These are phyloP conservation scores for Verticillium dahliae DNA, from an alignment of 2,329 filamentous ascomycete genomes.

Conservation along the genomic window DNA sequence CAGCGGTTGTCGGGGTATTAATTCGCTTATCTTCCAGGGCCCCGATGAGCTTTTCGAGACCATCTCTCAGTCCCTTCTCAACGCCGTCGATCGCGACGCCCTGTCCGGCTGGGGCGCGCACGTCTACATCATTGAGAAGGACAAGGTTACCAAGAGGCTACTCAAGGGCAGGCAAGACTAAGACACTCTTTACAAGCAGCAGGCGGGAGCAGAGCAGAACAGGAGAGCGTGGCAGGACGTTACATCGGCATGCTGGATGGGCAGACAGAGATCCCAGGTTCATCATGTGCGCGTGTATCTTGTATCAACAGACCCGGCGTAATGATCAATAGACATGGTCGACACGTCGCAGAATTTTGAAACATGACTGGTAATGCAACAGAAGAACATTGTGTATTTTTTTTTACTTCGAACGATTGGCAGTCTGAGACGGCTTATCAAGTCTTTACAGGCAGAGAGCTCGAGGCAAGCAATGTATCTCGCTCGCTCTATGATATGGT, in stretches of 20 bases:
- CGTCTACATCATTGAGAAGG: constrained; percentile 99
- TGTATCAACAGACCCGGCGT: constrained; percentile 27
- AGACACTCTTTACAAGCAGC: constrained; percentile 9
- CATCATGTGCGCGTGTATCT: constrained; percentile 15
- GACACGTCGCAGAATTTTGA: background rate
- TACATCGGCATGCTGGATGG: background rate
- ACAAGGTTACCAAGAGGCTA: constrained; percentile 98
- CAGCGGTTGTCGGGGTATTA: background rate
- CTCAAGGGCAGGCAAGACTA: constrained; percentile 96
- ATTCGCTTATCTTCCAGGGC: constrained; percentile 40
- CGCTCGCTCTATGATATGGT: constrained; percentile 12
- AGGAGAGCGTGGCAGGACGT: background rate
- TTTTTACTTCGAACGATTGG: constrained; percentile 1
- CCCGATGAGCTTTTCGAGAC: constrained; percentile 98
- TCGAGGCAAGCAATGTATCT: background rate
- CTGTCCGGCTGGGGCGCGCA: constrained; percentile 97
- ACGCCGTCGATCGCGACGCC: constrained; percentile 93
- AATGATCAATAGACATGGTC: constrained; percentile 4
- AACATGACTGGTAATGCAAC: background rate
- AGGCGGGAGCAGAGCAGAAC: background rate
- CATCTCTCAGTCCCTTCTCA: constrained; percentile 90
- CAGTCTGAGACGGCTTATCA: background rate
- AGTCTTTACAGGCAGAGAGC: background rate
- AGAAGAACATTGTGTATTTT: constrained; percentile 5
- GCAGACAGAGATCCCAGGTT: background rate